phyloP scores from a whole-genome alignment of 2,329 filamentous ascomycete species.

The Raffaelea albimanens region DNA sequence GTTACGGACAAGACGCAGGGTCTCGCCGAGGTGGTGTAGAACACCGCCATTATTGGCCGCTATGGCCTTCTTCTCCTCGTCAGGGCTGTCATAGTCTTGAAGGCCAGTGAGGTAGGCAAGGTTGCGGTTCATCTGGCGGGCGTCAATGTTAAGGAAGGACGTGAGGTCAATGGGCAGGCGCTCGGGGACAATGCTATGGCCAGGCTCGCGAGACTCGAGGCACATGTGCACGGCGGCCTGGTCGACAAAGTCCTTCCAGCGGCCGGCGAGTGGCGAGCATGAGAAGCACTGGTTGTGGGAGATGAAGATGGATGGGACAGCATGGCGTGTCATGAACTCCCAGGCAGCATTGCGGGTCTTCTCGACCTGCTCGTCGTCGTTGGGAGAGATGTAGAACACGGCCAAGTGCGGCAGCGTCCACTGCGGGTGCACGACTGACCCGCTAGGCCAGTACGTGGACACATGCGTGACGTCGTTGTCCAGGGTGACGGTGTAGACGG shows the following conservation, averaged over 20 bases:
- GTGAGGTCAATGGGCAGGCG: slow-evolving; percentile 37
- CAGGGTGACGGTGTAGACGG: slow-evolving; percentile 27
- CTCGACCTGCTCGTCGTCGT: slow-evolving; percentile 27
- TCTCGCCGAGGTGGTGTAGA: not conserved
- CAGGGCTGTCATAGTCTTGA: slow-evolving; percentile 10
- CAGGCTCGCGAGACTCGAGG: slow-evolving; percentile 31
- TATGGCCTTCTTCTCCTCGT: not conserved
- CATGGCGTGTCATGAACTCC: slow-evolving; percentile 36
- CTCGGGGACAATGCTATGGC: slow-evolving; percentile 24
- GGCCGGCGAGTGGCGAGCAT: slow-evolving; percentile 19
- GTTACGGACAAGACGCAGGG: not conserved
- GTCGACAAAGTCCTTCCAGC: slow-evolving; percentile 26
- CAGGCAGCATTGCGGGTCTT: slow-evolving; percentile 31
- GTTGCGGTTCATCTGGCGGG: slow-evolving; percentile 43
- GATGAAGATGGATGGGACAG: slow-evolving; percentile 37
- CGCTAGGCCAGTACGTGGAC: slow-evolving; percentile 25
- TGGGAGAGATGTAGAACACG: slow-evolving; percentile 36
- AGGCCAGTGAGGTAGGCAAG: slow-evolving; percentile 38
- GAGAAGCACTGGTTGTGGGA: slow-evolving; percentile 31
- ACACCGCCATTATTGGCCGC: not conserved
- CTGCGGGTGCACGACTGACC: slow-evolving; percentile 28
- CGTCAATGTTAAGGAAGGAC: slow-evolving; percentile 40
- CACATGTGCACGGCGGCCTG: slow-evolving; percentile 36
- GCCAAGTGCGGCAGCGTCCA: slow-evolving; percentile 41
- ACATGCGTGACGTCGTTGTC: slow-evolving; percentile 27